Evolutionary conservation across 371 early-diverging fungal genomes (phyloP).

Genomic region (Basidiobolus meristosporus): DNA sequence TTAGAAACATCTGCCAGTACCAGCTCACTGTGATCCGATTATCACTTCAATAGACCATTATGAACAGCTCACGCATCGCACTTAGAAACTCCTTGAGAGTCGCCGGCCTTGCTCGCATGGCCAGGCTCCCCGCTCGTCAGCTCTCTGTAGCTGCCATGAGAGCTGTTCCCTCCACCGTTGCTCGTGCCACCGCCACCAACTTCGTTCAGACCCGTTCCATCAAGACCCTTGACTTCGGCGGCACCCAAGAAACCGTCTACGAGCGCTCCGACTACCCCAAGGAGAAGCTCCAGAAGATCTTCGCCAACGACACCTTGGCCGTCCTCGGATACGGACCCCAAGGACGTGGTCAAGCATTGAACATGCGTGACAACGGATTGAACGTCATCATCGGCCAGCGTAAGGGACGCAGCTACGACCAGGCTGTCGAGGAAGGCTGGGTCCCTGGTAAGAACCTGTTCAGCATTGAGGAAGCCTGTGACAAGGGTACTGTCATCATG

Average conservation of each 20-base stretch:
- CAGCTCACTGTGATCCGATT: constrained; percentile 11
- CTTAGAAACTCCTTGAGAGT: no score
- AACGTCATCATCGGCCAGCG: constrained; percentile 92
- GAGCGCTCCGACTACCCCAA: constrained; percentile 88
- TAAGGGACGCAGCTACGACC: constrained; percentile 82
- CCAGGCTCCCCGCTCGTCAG: constrained; percentile 11
- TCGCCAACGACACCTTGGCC: constrained; percentile 85
- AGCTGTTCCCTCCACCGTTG: constrained; percentile 9
- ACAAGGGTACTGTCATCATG: constrained; percentile 83
- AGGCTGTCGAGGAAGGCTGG: constrained; percentile 92
- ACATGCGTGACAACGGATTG: constrained; percentile 90
- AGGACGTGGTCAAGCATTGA: constrained; percentile 90
- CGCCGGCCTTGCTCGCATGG: constrained; percentile 7
- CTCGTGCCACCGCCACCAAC: constrained; percentile 12
- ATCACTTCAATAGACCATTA: constrained; percentile 11
- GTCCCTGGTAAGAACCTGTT: constrained; percentile 90
- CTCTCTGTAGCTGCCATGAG: constrained; percentile 12
- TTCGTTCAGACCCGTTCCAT: constrained; percentile 40
- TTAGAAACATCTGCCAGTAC: no score
- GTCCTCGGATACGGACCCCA: constrained; percentile 96
- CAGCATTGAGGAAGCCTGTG: constrained; percentile 77
- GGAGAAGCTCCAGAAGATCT: constrained; percentile 76
- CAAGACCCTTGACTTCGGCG: constrained; percentile 91
- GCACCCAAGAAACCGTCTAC: constrained; percentile 78
- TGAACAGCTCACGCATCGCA: no score